Base-by-base conservation (phyloP, 2,329 filamentous ascomycete genomes). In the Stemphylium beticola region DNA sequence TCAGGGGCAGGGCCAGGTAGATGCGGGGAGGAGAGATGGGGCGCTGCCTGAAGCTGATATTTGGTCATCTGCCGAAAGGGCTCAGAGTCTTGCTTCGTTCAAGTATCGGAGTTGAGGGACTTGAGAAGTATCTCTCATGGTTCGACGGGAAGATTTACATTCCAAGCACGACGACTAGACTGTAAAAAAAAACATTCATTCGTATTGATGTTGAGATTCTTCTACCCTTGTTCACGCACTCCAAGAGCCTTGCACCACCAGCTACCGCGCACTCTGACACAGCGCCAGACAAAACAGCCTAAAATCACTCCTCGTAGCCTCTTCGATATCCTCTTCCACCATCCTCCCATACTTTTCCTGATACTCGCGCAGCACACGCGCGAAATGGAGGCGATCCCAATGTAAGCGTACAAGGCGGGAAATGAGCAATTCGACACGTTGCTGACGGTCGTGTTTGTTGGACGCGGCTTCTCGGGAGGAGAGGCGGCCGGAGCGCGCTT, bases 371-470 rank as follows among this genome's bases (percentile, higher is more conserved):
- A 96, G 96, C 49, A 98, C 86, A 17, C 84, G 83, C 55, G 87
- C 85, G 77, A 98, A 83, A 76, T 98, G 93, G 60, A 84, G 78
- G 4, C 89, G 85, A 69, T 98, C 93, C 95, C 95, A 98, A 77
- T 98, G 95, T 74, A 93, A 86, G 29, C 95, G 84, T 38, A 97
- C 91, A 1, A 98, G 83, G 1, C 95, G 84, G 3, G 89, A 93
- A 60, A 96, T 96, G 45, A 99, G 85, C 43, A 97, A 80, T 73
- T 97, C 93, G 40, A 90, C 89, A 26, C 93, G 87, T 60, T 93
- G 81, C 48, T 84, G 74, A 29, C 71, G 69, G 20, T 76, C 72
- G 43, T 76, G 74, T 40, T 75, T 75, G 68, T 60, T 74, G 55
- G 61, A 67, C 4, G 64, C 45, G 4, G 60, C 26, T 20, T 68